phyloP scores from a whole-genome alignment of 495 filamentous ascomycete genomes.

The Corynascus novoguineensis region DNA sequence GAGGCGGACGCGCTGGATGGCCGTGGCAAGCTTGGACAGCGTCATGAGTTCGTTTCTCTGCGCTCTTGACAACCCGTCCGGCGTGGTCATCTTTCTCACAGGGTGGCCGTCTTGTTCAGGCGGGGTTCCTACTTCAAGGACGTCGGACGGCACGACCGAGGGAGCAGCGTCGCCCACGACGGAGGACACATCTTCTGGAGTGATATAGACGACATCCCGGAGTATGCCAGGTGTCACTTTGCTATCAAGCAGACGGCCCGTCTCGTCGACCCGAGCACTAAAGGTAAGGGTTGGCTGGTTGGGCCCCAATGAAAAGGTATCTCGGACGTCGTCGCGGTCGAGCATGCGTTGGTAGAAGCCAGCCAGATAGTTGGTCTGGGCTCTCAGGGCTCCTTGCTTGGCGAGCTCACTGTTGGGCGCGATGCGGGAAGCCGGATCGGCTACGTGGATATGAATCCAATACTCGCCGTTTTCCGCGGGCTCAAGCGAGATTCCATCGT shows the following conservation, averaged over 20 bases:
- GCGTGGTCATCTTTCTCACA: constrained; percentile 32
- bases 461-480: constrained; percentile 52
- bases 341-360: constrained; percentile 74
- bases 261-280: constrained; percentile 60
- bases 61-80: constrained; percentile 26
- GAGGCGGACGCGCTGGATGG: constrained; percentile 32
- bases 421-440: constrained; percentile 89
- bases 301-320: constrained; percentile 62
- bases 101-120: constrained; percentile 17
- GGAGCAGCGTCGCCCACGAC: constrained; percentile 39
- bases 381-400: constrained; percentile 57
- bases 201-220: constrained; percentile 68
- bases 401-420: constrained; percentile 51
- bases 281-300: constrained; percentile 73
- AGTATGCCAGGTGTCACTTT: constrained; percentile 68
- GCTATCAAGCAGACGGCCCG: constrained; percentile 61
- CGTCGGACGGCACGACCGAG: constrained; percentile 4
- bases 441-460: constrained; percentile 87
- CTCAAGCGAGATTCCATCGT: constrained; percentile 84
- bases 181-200: constrained; percentile 50
- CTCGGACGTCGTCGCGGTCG: constrained; percentile 48
- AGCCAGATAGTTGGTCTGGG: constrained; percentile 66
- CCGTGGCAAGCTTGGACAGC: constrained; percentile 34
- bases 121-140: constrained; percentile 32
- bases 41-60: constrained; percentile 32